phyloP scores from a whole-genome alignment of 208 protist species.

The Crithidia bombi region DNA sequence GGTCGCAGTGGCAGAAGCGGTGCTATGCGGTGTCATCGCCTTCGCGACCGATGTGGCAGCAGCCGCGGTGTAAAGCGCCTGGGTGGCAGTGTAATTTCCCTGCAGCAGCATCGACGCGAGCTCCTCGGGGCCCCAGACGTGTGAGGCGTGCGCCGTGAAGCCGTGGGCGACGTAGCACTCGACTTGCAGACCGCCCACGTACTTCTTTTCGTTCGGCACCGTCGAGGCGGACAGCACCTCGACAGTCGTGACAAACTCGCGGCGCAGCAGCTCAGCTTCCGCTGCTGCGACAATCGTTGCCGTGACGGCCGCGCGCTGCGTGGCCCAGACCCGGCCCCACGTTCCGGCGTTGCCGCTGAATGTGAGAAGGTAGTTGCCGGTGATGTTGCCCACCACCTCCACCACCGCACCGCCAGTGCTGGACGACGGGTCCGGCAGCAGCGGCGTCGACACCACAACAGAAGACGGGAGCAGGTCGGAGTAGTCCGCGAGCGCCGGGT shows the following conservation, averaged over 20 bases:
- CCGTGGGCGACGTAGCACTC: constrained; percentile 29
- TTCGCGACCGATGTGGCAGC: background rate
- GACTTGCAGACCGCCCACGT: constrained; percentile 20
- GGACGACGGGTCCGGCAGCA: background rate
- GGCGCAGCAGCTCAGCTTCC: background rate
- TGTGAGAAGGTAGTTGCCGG: constrained; percentile 23
- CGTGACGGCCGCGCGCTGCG: background rate
- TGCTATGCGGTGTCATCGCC: no score
- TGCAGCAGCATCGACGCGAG: constrained; percentile 26
- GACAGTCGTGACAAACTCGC: constrained; percentile 2
- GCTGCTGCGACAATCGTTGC: constrained; percentile 5
- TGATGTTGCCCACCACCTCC: background rate
- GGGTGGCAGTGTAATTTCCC: constrained; percentile 29
- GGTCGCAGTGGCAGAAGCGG: background rate
- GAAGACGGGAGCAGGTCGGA: background rate
- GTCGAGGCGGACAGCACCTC: constrained; percentile 4
- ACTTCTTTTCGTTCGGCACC: background rate
- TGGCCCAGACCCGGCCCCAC: constrained; percentile 15
- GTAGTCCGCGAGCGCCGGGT: background rate
- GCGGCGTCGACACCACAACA: background rate
- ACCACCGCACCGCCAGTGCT: background rate
- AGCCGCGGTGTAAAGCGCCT: constrained; percentile 17
- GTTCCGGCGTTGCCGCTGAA: constrained; percentile 5
- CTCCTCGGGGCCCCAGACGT: constrained; percentile 14
- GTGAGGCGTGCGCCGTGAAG: background rate